Evolutionary conservation across 2,329 filamentous ascomycete genomes (phyloP), one percentile per base, ranked within the genome.

Genomic region (Whalleya microplaca): DNA sequence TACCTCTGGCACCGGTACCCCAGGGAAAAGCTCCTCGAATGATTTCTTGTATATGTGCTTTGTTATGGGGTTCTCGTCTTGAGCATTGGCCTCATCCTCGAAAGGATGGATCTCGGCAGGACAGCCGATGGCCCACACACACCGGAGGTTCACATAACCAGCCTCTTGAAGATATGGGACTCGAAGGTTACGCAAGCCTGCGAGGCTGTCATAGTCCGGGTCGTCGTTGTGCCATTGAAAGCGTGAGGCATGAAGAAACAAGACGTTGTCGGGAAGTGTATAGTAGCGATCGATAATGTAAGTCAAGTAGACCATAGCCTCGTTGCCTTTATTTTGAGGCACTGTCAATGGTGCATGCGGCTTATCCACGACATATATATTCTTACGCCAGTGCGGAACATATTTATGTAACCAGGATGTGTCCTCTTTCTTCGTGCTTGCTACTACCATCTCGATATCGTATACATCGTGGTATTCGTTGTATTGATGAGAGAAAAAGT

Each of bases 61-160:
- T n/a, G 76, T 72, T 53, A 76, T 77, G 7, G 73, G 42, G 53
- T 59, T 77, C 47, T 69, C 63, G 53, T 77, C 72, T 54, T 75
- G 62, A 29, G 76, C 71, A 44, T 63, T 54, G 64, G 74, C 56
- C 37, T 70, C 74, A 52, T 78, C 71, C 19, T 66, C 62, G 18
- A 71, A 64, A 1, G 78, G 78, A 3, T 71, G 70, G 63, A 83
- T 79, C 72, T 80, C 78, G 46, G 63, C 68, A 3, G 80, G 76
- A 59, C 84, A 87, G 8, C 84, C 84, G 2, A 84, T 80, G 42
- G 78, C 74, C 80, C 79, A 83, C 61, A 80, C 80, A 67, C 85
- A 87, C 49, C 84, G 80, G 48, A 87, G 75, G 64, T 87, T 87
- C 61, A 81, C 79, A 66, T 86, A 87, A 45, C 84, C 84, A 48